Conservation (phyloP, 306 rosid genomes). For the Citrullus colocynthis region DNA sequence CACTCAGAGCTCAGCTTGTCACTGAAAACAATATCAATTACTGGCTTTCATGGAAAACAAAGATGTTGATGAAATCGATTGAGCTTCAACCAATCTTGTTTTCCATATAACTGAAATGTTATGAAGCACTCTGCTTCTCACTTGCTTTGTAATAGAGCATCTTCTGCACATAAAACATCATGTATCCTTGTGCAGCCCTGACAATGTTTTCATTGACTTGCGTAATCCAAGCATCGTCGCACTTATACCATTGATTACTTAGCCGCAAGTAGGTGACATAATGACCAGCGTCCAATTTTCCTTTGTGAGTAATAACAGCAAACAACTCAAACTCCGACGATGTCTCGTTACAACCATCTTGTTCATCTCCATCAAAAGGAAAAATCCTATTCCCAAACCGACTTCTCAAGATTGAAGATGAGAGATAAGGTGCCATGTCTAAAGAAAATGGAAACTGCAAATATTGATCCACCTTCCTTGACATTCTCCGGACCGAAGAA, state of each 20-base stretch:
- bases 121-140: conserved; percentile 40
- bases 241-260: conserved; percentile 78
- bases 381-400: conserved; percentile 75
- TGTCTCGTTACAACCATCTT: conserved; percentile 41
- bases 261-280: conserved; percentile 78
- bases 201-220: conserved; percentile 71
- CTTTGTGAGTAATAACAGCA: conserved; percentile 79
- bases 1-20: not conserved
- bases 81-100: not conserved
- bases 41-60: not conserved
- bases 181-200: conserved; percentile 87
- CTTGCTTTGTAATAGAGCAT: conserved; percentile 70
- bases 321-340: conserved; percentile 85
- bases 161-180: conserved; percentile 97
- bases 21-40: not conserved
- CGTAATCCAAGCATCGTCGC: conserved; percentile 93
- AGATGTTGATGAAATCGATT: not conserved
- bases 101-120: not conserved
- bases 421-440: conserved; percentile 80
- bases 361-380: conserved; percentile 62
- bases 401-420: conserved; percentile 69
- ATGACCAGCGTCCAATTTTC: conserved; percentile 88
- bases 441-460: conserved; percentile 82
- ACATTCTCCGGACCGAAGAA: conserved; percentile 72
- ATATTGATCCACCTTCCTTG: conserved; percentile 76